These are phyloP conservation scores for Tetraselmis striata DNA, from an alignment of 139 green algal species.

Conservation along the genomic window DNA sequence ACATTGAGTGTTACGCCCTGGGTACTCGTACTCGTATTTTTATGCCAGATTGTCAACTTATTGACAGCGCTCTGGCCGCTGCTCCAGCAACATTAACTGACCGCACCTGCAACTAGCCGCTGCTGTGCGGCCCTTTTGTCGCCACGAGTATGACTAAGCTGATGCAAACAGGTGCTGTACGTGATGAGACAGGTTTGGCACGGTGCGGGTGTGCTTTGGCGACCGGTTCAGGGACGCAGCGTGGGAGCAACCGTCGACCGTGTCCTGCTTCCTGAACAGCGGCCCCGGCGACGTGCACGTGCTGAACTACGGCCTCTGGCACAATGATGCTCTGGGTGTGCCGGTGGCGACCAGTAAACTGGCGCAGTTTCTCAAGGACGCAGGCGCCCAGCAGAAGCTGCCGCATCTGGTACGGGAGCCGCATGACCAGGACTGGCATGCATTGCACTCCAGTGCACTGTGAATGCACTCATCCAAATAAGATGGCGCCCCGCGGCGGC, in stretches of 20 bases:
- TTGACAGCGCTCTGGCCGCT: too few species aligned
- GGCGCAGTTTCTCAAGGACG: not conserved
- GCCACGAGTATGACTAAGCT: not conserved
- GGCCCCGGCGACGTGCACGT: not conserved
- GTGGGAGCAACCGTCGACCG: not conserved
- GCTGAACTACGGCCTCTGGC: not conserved
- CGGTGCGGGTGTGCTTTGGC: not conserved
- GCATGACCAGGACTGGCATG: too few species aligned
- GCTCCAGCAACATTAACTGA: too few species aligned
- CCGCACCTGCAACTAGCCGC: too few species aligned
- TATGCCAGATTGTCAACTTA: not conserved
- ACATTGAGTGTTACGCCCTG: too few species aligned
- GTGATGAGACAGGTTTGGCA: not conserved
- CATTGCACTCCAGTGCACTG: too few species aligned
- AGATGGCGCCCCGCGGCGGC: too few species aligned
- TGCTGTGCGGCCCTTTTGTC: too few species aligned
- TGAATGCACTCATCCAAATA: too few species aligned
- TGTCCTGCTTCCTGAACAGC: not conserved
- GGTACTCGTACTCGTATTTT: not conserved
- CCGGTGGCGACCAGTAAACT: not conserved
- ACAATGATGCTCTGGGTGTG: not conserved
- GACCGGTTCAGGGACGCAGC: not conserved
- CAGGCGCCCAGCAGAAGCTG: not conserved
- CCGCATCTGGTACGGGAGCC: too few species aligned
- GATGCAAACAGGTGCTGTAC: not conserved